phyloP scores from a whole-genome alignment of 2,329 filamentous ascomycete species.

The Paecilomyces formosus region DNA sequence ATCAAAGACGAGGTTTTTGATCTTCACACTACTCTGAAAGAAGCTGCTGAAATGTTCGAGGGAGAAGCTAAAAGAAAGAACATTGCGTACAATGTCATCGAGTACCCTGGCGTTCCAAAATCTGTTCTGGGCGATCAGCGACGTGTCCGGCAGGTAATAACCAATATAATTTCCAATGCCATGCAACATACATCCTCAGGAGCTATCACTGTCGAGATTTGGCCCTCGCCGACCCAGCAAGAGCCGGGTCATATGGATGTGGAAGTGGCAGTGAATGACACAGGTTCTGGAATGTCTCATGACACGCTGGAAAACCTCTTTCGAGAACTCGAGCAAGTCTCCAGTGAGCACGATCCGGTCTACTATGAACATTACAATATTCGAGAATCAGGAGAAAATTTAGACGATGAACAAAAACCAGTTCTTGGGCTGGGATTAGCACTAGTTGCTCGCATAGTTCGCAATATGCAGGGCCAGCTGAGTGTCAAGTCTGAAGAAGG shows the following conservation, averaged over 20 bases:
- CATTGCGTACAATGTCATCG: constrained; percentile 60
- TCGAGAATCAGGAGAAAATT: constrained; percentile 23
- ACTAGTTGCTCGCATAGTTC: constrained; percentile 74
- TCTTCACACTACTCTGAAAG: constrained; percentile 60
- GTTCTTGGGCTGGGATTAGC: constrained; percentile 77
- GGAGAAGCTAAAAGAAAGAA: constrained; percentile 69
- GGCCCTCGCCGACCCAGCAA: constrained; percentile 41
- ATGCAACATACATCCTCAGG: constrained; percentile 68
- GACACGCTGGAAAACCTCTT: constrained; percentile 54
- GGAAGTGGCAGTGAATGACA: constrained; percentile 70
- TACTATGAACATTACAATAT: constrained; percentile 20
- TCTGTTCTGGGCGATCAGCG: constrained; percentile 72
- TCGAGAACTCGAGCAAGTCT: constrained; percentile 59
- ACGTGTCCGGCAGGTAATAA: constrained; percentile 72
- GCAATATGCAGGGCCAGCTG: constrained; percentile 86
- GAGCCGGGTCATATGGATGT: constrained; percentile 53
- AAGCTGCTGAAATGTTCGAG: constrained; percentile 68
- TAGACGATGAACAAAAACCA: constrained; percentile 24
- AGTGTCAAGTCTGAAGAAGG: constrained; percentile 76
- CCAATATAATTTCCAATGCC: constrained; percentile 78
- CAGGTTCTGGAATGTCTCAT: constrained; percentile 58
- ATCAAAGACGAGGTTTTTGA: constrained; percentile 78
- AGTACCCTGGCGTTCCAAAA: constrained; percentile 61
- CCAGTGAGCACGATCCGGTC: constrained; percentile 45
- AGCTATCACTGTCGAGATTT: constrained; percentile 62